These are phyloP conservation scores for Sparassis latifolia DNA, from an alignment of 1,284 basidiomycete species.

Conservation along the genomic window DNA sequence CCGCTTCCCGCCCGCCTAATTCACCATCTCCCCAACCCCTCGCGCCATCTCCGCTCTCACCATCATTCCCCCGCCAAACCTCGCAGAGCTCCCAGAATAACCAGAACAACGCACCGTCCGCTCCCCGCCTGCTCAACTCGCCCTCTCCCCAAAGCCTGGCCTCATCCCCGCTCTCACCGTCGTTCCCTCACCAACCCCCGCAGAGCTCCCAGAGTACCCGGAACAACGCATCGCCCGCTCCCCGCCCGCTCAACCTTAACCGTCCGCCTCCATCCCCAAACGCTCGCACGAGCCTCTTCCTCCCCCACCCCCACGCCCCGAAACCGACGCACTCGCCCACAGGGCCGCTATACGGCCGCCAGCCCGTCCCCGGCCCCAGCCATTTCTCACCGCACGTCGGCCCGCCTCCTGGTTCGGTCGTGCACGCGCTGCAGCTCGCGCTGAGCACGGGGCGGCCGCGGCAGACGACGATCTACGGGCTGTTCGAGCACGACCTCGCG, in stretches of 20 bases:
- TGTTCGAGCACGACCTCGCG: constrained; percentile 47
- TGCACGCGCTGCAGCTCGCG: constrained; percentile 28
- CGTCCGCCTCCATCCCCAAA: constrained; percentile 4
- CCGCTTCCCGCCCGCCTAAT: too few relatives aligned
- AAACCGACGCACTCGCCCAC: constrained; percentile 38
- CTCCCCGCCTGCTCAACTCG: not conserved
- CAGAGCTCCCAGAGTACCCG: too few relatives aligned
- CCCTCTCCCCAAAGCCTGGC: not conserved
- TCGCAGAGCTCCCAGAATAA: too few relatives aligned
- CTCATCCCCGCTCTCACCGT: constrained; percentile 12
- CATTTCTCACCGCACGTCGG: constrained; percentile 10
- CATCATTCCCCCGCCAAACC: too few relatives aligned
- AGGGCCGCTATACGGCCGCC: constrained; percentile 58
- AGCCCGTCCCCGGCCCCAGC: constrained; percentile 10
- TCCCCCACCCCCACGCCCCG: constrained; percentile 70
- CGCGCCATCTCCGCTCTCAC: too few relatives aligned
- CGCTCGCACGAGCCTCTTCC: constrained; percentile 46
- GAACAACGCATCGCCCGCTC: not conserved
- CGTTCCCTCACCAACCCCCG: constrained; percentile 24
- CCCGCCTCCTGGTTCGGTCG: constrained; percentile 20
- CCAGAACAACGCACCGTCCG: not conserved
- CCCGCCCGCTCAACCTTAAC: constrained; percentile 4
- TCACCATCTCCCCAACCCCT: too few relatives aligned
- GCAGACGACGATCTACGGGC: constrained; percentile 56
- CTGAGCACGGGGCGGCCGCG: constrained; percentile 17